A percentile compares a stretch with the other conserved stretches of the same genome.
These are phyloP conservation scores for Nemania sp. DNA, from an alignment of 2,329 filamentous ascomycete species.

Conservation along the genomic window DNA sequence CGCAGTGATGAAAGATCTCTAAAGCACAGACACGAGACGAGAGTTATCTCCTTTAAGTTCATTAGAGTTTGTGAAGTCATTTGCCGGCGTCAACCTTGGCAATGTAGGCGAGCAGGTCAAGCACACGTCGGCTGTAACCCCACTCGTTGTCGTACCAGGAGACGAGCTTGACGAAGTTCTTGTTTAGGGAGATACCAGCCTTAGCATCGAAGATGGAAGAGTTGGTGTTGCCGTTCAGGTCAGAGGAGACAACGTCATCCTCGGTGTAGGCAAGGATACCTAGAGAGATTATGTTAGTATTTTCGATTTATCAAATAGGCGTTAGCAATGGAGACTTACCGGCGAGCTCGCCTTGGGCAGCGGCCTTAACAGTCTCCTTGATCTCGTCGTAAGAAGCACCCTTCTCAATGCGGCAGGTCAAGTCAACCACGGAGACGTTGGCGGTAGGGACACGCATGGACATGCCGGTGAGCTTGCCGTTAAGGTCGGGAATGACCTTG, in stretches of 20 bases:
- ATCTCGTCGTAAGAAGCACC: conserved; percentile 87
- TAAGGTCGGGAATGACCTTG: conserved; percentile 98
- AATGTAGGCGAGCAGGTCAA: conserved; percentile 84
- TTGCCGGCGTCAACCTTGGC: conserved; percentile 78
- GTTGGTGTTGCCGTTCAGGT: conserved; percentile 91
- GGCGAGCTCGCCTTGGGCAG: conserved; percentile 85
- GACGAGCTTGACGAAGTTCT: conserved; percentile 99
- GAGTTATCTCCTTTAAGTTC: neutral
- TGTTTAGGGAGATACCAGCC: conserved; percentile 98
- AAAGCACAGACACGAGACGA: conserved; percentile 9
- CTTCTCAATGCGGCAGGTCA: conserved; percentile 96
- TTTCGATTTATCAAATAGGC: neutral
- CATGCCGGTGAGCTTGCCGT: conserved; percentile 99
- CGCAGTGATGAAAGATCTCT: conserved; percentile 12
- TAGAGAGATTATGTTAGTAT: conserved; percentile 52
- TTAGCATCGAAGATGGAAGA: conserved; percentile 99
- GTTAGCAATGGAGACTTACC: conserved; percentile 64
- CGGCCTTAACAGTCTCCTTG: conserved; percentile 91
- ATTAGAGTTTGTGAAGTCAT: conserved; percentile 52
- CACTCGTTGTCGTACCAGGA: conserved; percentile 99
- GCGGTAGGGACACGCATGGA: conserved; percentile 98
- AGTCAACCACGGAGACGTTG: conserved; percentile 99
- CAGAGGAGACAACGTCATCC: conserved; percentile 94
- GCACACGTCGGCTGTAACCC: conserved; percentile 97
- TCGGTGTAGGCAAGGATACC: conserved; percentile 94